phyloP scores from a whole-genome alignment of 495 filamentous ascomycete species.

The Penicillium angulare region DNA sequence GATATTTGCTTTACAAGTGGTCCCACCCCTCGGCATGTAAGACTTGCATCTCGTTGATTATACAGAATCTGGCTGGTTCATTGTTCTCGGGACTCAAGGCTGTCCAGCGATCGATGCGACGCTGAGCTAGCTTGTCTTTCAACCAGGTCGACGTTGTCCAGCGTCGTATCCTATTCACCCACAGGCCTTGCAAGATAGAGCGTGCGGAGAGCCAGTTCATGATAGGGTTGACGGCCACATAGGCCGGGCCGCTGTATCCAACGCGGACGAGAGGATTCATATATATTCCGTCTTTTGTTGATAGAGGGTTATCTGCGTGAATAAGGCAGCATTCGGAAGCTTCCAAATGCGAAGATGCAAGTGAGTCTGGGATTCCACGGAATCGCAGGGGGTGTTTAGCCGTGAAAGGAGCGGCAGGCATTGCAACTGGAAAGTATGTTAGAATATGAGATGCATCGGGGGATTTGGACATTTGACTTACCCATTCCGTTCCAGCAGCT shows the following conservation, averaged over 20 bases:
- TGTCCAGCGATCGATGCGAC: constrained; percentile 41
- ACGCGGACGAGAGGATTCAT: constrained; percentile 79
- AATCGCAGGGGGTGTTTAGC: constrained; percentile 52
- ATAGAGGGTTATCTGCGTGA: constrained; percentile 67
- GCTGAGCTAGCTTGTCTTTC: constrained; percentile 37
- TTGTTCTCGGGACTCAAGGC: constrained; percentile 32
- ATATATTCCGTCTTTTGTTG: constrained; percentile 59
- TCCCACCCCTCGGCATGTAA: constrained; percentile 72
- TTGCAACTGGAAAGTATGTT: constrained; percentile 40
- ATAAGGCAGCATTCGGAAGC: constrained; percentile 83
- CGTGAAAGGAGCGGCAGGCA: constrained; percentile 60
- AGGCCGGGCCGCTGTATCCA: constrained; percentile 60
- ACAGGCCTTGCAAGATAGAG: constrained; percentile 44
- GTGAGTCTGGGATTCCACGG: constrained; percentile 66
- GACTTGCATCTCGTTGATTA: constrained; percentile 86
- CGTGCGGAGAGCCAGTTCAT: constrained; percentile 38
- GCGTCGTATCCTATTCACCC: constrained; percentile 58
- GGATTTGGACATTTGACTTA: constrained; percentile 17
- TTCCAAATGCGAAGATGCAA: constrained; percentile 69
- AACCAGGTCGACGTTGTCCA: constrained; percentile 41
- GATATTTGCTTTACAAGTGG: constrained; percentile 52
- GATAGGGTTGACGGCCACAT: constrained; percentile 49
- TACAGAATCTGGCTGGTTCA: constrained; percentile 62
- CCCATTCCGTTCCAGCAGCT: constrained; percentile 86
- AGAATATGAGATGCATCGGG: not conserved